These are phyloP conservation scores for Tolypocladium cylindrosporum DNA, from an alignment of 2,329 filamentous ascomycete genomes.

Conservation along the genomic window DNA sequence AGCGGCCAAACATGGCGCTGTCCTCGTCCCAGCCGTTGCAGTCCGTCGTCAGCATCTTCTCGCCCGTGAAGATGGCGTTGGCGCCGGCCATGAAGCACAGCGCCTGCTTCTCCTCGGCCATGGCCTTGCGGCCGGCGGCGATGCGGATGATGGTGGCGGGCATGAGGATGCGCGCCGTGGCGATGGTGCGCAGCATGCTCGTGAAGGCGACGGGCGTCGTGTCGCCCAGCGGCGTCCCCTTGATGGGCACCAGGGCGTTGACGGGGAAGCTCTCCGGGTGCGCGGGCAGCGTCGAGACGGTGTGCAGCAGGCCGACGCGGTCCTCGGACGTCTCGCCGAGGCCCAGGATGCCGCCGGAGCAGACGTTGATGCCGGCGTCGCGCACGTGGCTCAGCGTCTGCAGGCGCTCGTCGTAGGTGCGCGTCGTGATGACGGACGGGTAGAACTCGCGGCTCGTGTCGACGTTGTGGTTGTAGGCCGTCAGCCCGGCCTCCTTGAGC, in stretches of 20 bases:
- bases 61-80: slow-evolving; percentile 90
- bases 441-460: slow-evolving; percentile 88
- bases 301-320: slow-evolving; percentile 74
- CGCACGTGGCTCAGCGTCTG: slow-evolving; percentile 71
- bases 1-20: slow-evolving; percentile 69
- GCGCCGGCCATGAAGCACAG: slow-evolving; percentile 85
- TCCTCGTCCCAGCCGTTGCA: slow-evolving; percentile 91
- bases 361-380: slow-evolving; percentile 81
- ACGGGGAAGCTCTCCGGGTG: slow-evolving; percentile 90
- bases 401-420: slow-evolving; percentile 79
- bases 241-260: slow-evolving; percentile 84
- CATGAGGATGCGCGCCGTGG: slow-evolving; percentile 74
- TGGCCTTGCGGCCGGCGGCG: slow-evolving; percentile 72
- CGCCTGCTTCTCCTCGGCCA: slow-evolving; percentile 82
- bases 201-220: slow-evolving; percentile 65
- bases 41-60: slow-evolving; percentile 91
- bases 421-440: slow-evolving; percentile 73
- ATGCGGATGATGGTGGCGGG: slow-evolving; percentile 79
- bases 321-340: slow-evolving; percentile 71
- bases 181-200: slow-evolving; percentile 70
- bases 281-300: slow-evolving; percentile 66
- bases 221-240: slow-evolving; percentile 76
- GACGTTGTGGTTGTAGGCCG: slow-evolving; percentile 91
- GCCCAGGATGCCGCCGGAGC: slow-evolving; percentile 80
- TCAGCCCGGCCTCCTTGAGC: slow-evolving; percentile 73